A percentile compares a stretch with the other conserved stretches of the same genome.
Conservation (phyloP, 2,329 filamentous ascomycete species). For the Fusarium ambrosium region DNA sequence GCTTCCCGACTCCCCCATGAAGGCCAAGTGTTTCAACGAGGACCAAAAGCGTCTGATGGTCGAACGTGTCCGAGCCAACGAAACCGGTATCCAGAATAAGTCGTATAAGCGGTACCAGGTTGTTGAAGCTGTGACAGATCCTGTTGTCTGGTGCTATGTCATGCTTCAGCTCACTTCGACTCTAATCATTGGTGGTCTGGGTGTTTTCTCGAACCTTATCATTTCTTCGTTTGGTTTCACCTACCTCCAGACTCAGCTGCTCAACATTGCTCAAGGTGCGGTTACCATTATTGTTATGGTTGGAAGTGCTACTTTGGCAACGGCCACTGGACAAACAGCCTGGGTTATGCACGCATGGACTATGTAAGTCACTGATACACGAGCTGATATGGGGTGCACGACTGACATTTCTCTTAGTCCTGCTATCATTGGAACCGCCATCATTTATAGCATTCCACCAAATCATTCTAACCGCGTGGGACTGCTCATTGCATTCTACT, state of each 20-base stretch:
- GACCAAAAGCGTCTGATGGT: constrained; percentile 51
- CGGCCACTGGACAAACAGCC: constrained; percentile 34
- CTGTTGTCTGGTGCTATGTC: constrained; percentile 46
- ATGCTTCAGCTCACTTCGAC: constrained; percentile 16
- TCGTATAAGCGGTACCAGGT: constrained; percentile 53
- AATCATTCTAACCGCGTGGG: constrained; percentile 51
- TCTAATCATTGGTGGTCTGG: constrained; percentile 21
- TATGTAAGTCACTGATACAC: not conserved
- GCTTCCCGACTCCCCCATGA: constrained; percentile 65
- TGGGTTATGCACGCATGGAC: constrained; percentile 18
- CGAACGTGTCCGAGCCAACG: constrained; percentile 52
- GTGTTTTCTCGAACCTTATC: constrained; percentile 4
- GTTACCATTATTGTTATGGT: constrained; percentile 55
- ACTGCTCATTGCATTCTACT: constrained; percentile 57
- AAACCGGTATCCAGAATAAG: constrained; percentile 55
- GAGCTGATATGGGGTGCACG: not conserved
- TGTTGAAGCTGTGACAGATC: constrained; percentile 55
- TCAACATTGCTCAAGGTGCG: constrained; percentile 10
- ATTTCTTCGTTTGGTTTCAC: constrained; percentile 23
- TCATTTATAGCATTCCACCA: constrained; percentile 55
- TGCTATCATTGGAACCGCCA: constrained; percentile 56
- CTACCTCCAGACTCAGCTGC: constrained; percentile 18
- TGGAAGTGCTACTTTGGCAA: constrained; percentile 18
- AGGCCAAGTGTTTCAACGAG: constrained; percentile 62
- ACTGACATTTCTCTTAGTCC: not conserved